A percentile compares a stretch with the other conserved stretches of the same genome.
These are phyloP conservation scores for Coemansia sp. DNA, from an alignment of 192 early-diverging fungal species.

Conservation along the genomic window DNA sequence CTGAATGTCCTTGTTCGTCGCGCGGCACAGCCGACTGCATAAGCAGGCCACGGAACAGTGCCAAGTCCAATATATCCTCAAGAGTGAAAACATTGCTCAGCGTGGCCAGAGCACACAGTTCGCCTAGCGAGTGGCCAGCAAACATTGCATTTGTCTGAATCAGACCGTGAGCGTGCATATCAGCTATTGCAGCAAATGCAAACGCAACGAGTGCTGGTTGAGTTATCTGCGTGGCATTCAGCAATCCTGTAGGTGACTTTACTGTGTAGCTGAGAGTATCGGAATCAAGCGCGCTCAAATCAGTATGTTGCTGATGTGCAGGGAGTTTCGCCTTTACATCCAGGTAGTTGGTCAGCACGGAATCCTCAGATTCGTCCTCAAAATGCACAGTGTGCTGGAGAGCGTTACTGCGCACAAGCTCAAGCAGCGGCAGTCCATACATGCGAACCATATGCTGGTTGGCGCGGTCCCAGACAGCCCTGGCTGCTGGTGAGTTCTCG, in stretches of 20 bases:
- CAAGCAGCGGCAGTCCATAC: conserved; percentile 85
- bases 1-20: conserved; percentile 73
- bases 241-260: conserved; percentile 74
- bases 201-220: conserved; percentile 82
- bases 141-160: conserved; percentile 77
- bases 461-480: conserved; percentile 87
- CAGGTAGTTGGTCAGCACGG: conserved; percentile 77
- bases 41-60: conserved; percentile 93
- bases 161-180: conserved; percentile 83
- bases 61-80: conserved; percentile 81
- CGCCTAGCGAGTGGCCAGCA: conserved; percentile 93
- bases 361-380: conserved; percentile 61
- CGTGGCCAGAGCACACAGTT: conserved; percentile 81
- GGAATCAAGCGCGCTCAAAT: conserved; percentile 17
- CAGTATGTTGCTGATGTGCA: neutral
- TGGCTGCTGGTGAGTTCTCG: conserved; percentile 71
- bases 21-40: conserved; percentile 93
- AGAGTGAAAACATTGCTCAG: conserved; percentile 77
- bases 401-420: conserved; percentile 88
- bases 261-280: conserved; percentile 13
- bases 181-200: conserved; percentile 85
- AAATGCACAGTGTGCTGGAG: conserved; percentile 22
- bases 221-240: conserved; percentile 92
- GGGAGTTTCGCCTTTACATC: conserved; percentile 56
- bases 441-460: conserved; percentile 77